Conservation (phyloP, 306 rosid species). For the Quercus agrifolia region DNA sequence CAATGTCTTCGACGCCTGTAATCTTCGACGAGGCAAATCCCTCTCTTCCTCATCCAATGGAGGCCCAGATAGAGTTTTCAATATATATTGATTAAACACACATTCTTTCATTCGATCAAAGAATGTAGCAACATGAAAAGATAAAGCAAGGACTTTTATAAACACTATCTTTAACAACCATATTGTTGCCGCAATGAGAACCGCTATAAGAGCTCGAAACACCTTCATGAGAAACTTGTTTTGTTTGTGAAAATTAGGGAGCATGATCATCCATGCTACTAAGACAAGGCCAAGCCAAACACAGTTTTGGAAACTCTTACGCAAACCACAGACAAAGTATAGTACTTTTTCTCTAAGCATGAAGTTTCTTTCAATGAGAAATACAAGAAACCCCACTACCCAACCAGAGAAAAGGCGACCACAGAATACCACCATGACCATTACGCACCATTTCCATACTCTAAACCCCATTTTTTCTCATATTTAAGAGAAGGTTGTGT, state of each 20-base stretch:
- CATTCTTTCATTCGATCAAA: constrained; percentile 53
- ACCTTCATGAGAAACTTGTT: constrained; percentile 26
- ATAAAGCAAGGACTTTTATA: constrained; percentile 46
- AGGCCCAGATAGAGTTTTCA: constrained; percentile 48
- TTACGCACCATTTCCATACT: constrained; percentile 51
- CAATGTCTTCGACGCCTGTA: constrained; percentile 30
- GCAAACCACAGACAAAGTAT: constrained; percentile 44
- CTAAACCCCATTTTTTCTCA: constrained; percentile 23
- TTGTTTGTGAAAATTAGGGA: constrained; percentile 39
- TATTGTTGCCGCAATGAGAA: constrained; percentile 41
- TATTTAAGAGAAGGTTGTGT: constrained; percentile 15
- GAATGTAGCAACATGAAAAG: constrained; percentile 49
- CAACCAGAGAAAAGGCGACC: constrained; percentile 46
- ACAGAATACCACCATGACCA: constrained; percentile 53
- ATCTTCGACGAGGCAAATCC: constrained; percentile 2
- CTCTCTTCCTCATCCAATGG: constrained; percentile 39
- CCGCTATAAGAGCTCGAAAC: constrained; percentile 37
- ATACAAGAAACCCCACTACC: constrained; percentile 37
- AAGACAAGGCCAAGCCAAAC: constrained; percentile 46
- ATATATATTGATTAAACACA: constrained; percentile 41
- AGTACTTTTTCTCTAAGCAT: constrained; percentile 44
- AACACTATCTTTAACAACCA: constrained; percentile 45
- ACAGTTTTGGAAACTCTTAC: constrained; percentile 51
- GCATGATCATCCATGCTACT: constrained; percentile 43
- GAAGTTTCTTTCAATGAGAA: constrained; percentile 46